Conservation (phyloP, 495 filamentous ascomycete species). For the Lasiosphaeria ovina region DNA sequence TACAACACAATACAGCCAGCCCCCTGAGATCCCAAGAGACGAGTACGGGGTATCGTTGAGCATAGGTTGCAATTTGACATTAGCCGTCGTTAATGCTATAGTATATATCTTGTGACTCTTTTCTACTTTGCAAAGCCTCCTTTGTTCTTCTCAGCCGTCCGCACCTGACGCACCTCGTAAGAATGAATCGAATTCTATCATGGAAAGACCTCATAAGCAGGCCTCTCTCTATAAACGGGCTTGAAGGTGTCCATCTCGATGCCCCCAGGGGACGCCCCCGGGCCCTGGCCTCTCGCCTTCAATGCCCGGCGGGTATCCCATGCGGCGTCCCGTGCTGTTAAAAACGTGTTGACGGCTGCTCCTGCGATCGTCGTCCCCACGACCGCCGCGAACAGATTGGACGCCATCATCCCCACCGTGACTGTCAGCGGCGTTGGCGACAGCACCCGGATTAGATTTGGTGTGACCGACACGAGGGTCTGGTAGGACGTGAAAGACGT, state of each 20-base stretch:
- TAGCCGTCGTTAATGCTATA: too few relatives aligned
- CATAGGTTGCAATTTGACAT: too few relatives aligned
- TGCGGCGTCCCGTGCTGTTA: slow-evolving; percentile 22
- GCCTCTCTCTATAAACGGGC: slow-evolving; percentile 16
- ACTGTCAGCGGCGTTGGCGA: slow-evolving; percentile 10
- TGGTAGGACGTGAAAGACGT: slow-evolving; percentile 15
- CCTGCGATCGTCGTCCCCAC: slow-evolving; percentile 20
- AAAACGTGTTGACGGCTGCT: slow-evolving; percentile 23
- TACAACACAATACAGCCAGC: too few relatives aligned
- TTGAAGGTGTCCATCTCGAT: neutral
- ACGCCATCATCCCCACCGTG: slow-evolving; percentile 13
- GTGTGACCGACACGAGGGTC: slow-evolving; percentile 9
- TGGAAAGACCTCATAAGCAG: slow-evolving; percentile 26
- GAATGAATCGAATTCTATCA: slow-evolving; percentile 1
- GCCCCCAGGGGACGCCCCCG: slow-evolving; percentile 5
- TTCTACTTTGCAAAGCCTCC: too few relatives aligned
- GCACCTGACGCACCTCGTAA: too few relatives aligned
- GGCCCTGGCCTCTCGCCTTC: slow-evolving; percentile 2
- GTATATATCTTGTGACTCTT: too few relatives aligned
- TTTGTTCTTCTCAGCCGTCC: too few relatives aligned
- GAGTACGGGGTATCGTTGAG: too few relatives aligned
- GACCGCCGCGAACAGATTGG: slow-evolving; percentile 21
- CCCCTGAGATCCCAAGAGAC: too few relatives aligned
- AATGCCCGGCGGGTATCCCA: slow-evolving; percentile 10
- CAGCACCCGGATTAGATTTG: slow-evolving; percentile 14